Base-by-base conservation (phyloP, 495 filamentous ascomycete genomes). In the Xylaria palmicola region DNA sequence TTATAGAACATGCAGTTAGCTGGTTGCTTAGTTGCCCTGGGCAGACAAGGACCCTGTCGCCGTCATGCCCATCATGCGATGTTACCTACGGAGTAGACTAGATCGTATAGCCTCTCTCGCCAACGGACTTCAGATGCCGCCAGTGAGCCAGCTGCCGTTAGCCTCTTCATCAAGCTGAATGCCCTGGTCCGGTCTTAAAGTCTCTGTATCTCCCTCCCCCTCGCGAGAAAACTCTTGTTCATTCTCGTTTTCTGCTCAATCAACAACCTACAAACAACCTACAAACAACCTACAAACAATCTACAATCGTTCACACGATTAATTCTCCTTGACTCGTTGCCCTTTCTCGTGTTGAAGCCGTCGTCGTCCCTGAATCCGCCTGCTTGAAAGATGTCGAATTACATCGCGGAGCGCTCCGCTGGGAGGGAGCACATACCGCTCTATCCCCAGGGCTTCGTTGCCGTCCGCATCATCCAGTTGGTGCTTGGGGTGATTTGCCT, bases 401-500 rank as follows among this genome's bases (percentile, higher is more conserved):
- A 61, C 41, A 8, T 30, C 0, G 40, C 20, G 5, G 49, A 53
- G 48, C 68, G 73, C 4, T 63, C 62, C 26, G 63, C 69, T 48
- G 79, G 77, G 4, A 65, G 62, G 37, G 74, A 77, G 62, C 79
- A 83, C 55, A 73, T 79, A 41, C 76, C 79, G 24, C 40, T 73
- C 20, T 75, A 70, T n/a, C 78, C 79, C 15, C 70, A 62, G 41
- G 65, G 65, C 63, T 84, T 86, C 57, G 77, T 86, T 49, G 75
- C 78, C 17, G 71, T 92, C 20, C 83, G 91, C 56, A 77, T 83
- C 56, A 64, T 81, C 49, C 90, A 93, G 67, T 74, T 82, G 24
- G 66, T 88, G 39, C 72, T 91, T 51, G 82, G 83, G n/a, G 67
- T 92, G 60, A 78, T 87, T 48, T 75, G 88, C 48, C 73, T 93